These are phyloP conservation scores for Metarhizium brunneum DNA, from an alignment of 2,329 filamentous ascomycete species.

Conservation along the genomic window DNA sequence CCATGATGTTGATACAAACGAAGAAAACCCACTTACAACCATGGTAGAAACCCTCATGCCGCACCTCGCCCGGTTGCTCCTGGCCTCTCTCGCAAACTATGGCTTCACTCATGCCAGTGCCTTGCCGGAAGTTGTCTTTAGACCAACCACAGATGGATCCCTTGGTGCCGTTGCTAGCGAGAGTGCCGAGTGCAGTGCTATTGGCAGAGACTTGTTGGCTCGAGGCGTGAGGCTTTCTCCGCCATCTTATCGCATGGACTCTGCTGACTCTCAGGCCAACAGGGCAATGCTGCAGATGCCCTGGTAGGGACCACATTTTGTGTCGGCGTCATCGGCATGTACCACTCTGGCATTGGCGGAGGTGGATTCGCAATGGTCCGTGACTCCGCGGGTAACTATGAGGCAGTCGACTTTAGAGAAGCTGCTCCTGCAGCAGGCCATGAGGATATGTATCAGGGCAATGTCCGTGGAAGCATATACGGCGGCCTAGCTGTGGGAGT, in stretches of 20 bases:
- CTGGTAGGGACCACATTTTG: conserved; percentile 67
- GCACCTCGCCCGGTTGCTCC: neutral
- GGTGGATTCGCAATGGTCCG: conserved; percentile 86
- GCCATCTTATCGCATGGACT: neutral
- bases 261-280: neutral
- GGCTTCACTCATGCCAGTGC: conserved; percentile 5
- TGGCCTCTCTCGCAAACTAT: conserved; percentile 3
- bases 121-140: conserved; percentile 14
- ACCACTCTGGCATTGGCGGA: conserved; percentile 76
- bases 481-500: conserved; percentile 67
- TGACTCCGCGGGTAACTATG: conserved; percentile 62
- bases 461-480: conserved; percentile 54
- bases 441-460: conserved; percentile 76
- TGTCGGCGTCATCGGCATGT: conserved; percentile 66
- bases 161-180: conserved; percentile 63
- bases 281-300: conserved; percentile 71
- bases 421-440: conserved; percentile 73
- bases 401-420: conserved; percentile 85
- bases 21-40: neutral
- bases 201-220: conserved; percentile 54
- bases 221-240: conserved; percentile 33
- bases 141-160: conserved; percentile 10
- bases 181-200: conserved; percentile 56
- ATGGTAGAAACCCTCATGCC: neutral
- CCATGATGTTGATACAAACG: neutral